phyloP scores from a whole-genome alignment of 768 basidiomycete species.

The Rhizopogon vinicolor region DNA sequence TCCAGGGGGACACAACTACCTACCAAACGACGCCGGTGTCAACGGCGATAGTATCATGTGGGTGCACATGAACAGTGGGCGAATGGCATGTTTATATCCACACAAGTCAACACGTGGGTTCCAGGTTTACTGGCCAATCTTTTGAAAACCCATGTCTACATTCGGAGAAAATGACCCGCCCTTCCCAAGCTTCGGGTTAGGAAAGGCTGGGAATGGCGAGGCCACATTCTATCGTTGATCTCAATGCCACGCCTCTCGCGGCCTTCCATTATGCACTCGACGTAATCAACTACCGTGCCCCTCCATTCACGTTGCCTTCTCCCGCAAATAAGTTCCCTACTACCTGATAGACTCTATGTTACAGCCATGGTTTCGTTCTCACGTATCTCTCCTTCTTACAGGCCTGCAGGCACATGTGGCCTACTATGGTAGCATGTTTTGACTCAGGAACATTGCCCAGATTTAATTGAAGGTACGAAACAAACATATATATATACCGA shows the following conservation, averaged over 20 bases:
- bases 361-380: conserved; percentile 6
- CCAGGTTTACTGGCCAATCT: conserved; percentile 5
- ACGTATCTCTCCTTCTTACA: neutral
- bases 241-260: conserved; percentile 6
- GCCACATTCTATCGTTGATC: neutral
- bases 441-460: neutral
- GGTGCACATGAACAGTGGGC: neutral
- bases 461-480: neutral
- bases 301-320: neutral
- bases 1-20: neutral
- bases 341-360: conserved; percentile 7
- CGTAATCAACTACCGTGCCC: conserved; percentile 5
- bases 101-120: conserved; percentile 15
- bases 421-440: neutral
- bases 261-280: conserved; percentile 8
- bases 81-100: conserved; percentile 1
- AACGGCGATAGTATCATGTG: neutral
- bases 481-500: neutral
- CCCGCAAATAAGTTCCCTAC: neutral
- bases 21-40: neutral
- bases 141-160: conserved; percentile 3
- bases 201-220: neutral
- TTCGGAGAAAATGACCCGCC: conserved; percentile 6
- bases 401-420: neutral
- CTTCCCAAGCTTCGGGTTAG: conserved; percentile 7